Base-by-base conservation (phyloP, 176 grass and related monocot species). In the Secale cereale region DNA sequence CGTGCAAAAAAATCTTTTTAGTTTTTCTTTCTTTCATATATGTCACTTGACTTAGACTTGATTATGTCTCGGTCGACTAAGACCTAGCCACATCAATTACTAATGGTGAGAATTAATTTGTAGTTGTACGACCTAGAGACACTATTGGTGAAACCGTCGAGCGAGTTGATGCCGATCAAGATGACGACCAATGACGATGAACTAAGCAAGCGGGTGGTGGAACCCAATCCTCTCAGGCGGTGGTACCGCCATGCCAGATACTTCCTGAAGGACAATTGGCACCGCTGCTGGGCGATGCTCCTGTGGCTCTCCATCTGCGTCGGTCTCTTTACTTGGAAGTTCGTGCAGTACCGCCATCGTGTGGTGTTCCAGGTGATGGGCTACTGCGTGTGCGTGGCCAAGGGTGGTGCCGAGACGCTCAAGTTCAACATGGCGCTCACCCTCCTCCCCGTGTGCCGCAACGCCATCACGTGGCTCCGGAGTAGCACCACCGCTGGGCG, bases 371-470 rank as follows among this genome's bases (percentile, higher is more conserved):
- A 91, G 10, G 85, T 94, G 28, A 97, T 97, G 95, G 95, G 95
- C n/a, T 97, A 94, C 79, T 97, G 95, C 78, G 95, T 97, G 33
- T 97, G 95, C 88, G 83, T 88, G 9, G 95, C 95, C 66, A 97
- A 97, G 79, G 92, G 95, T 40, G 95, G 85, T 52, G 95, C 95
- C 30, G 95, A 97, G 82, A 97, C 95, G 74, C 88, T 97, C 48
- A 97, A 97, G 85, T 94, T 97, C 84, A 97, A 97, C 85, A 97
- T 97, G 95, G 95, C 95, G 19, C 85, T 97, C 39, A 93, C 94
- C 85, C 87, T 97, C 22, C 91, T 97, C 5, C 95, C 95, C 0
- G 92, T 97, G 5, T 97, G 92, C 89, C 92, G 95, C 13, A 97
- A 97, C 92, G 88, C 92, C 69, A 85, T 97, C 86, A 97, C 95